phyloP scores from a whole-genome alignment of 208 protist species.

The Acanthamoeba healyi region DNA sequence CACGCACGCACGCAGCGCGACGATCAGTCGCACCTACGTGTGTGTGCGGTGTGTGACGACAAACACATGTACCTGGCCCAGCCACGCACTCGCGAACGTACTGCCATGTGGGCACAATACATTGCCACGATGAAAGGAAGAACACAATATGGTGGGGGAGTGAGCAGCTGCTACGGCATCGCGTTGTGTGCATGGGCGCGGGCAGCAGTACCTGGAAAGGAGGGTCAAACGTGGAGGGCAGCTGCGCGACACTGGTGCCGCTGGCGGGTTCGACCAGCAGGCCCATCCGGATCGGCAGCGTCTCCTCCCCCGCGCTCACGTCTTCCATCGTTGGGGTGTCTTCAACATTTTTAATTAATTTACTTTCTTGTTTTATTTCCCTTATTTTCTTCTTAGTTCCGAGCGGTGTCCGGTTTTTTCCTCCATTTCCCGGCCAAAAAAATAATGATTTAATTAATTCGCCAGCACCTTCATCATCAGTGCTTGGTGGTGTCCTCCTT shows the following conservation, averaged over 20 bases:
- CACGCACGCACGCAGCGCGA: too few species aligned
- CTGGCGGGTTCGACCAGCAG: too few species aligned
- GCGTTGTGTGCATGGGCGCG: too few species aligned
- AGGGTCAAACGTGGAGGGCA: too few species aligned
- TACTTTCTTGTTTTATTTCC: too few species aligned
- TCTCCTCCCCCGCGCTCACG: neutral
- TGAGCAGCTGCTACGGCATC: too few species aligned
- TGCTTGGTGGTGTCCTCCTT: neutral
- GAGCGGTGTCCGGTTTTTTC: too few species aligned
- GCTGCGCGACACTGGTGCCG: too few species aligned
- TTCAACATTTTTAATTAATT: too few species aligned
- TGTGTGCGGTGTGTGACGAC: too few species aligned
- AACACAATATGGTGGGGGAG: neutral
- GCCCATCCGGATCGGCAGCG: neutral
- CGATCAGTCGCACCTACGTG: too few species aligned
- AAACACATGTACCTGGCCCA: neutral
- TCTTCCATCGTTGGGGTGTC: neutral
- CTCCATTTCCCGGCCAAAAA: neutral
- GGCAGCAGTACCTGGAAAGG: neutral
- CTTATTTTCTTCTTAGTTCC: too few species aligned
- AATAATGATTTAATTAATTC: neutral
- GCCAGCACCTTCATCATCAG: neutral
- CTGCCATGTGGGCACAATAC: neutral
- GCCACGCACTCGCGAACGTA: neutral
- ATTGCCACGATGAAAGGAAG: neutral